Evolutionary conservation across 345 rosid genomes (phyloP).

Genomic region (Aethionema arabicum): DNA sequence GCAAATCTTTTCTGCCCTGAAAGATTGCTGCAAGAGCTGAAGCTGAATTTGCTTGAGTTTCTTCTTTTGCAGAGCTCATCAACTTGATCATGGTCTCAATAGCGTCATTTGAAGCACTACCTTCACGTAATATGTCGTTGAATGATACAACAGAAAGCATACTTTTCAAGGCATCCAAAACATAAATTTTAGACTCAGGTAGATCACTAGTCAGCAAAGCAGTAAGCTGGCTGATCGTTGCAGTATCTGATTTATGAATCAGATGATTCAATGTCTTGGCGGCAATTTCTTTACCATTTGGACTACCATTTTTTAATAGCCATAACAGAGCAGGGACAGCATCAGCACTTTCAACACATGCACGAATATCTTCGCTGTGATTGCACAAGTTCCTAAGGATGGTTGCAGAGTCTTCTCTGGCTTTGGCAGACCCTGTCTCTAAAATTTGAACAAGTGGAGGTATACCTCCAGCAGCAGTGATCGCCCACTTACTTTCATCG

Average conservation of each 20-base stretch:
- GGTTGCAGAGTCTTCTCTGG: conserved; percentile 97
- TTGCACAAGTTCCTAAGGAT: conserved; percentile 97
- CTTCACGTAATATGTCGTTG: conserved; percentile 80
- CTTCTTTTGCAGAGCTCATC: conserved; percentile 80
- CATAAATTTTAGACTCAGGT: conserved; percentile 91
- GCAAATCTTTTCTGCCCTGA: conserved; percentile 78
- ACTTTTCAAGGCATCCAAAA: conserved; percentile 92
- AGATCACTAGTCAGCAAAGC: conserved; percentile 93
- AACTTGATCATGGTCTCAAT: conserved; percentile 92
- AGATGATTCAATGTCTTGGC: conserved; percentile 97
- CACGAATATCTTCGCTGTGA: conserved; percentile 99
- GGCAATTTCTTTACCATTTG: conserved; percentile 96
- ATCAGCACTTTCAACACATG: conserved; percentile 99
- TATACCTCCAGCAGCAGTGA: conserved; percentile 99
- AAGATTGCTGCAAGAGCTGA: conserved; percentile 93
- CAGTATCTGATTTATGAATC: conserved; percentile 95
- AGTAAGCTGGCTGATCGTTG: conserved; percentile 94
- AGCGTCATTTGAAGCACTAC: conserved; percentile 99
- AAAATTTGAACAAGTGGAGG: conserved; percentile 99
- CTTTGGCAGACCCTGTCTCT: conserved; percentile 96
- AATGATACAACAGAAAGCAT: conserved; percentile 91
- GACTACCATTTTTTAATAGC: conserved; percentile 95
- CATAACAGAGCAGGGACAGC: conserved; percentile 99
- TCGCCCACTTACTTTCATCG: conserved; percentile 99
- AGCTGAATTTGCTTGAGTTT: conserved; percentile 96